These are phyloP conservation scores for Fusarium oligoseptatum DNA, from an alignment of 2,329 filamentous ascomycete species.

Conservation along the genomic window DNA sequence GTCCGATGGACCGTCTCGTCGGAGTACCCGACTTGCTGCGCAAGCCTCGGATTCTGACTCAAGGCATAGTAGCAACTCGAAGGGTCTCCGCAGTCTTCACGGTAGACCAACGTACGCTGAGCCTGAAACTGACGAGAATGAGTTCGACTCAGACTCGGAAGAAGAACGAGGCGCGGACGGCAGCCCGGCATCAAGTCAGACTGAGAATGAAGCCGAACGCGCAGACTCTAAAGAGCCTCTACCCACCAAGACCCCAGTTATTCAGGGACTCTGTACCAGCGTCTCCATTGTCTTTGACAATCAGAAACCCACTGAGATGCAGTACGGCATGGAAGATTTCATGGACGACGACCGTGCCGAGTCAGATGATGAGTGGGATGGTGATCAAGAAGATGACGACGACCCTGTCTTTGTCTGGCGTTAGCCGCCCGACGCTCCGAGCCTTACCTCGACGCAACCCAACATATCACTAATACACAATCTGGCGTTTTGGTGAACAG, in stretches of 20 bases:
- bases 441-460: background rate
- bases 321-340: slow-evolving; percentile 80
- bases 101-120: slow-evolving; percentile 57
- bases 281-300: slow-evolving; percentile 83
- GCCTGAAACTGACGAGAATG: slow-evolving; percentile 61
- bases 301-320: slow-evolving; percentile 76
- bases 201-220: slow-evolving; percentile 18
- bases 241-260: slow-evolving; percentile 54
- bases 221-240: slow-evolving; percentile 9
- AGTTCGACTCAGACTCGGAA: slow-evolving; percentile 49
- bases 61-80: slow-evolving; percentile 35
- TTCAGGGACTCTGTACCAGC: slow-evolving; percentile 78
- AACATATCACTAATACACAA: background rate
- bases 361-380: slow-evolving; percentile 70
- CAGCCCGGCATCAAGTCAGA: slow-evolving; percentile 5
- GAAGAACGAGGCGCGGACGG: slow-evolving; percentile 23
- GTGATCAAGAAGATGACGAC: slow-evolving; percentile 66
- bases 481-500: background rate
- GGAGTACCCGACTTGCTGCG: slow-evolving; percentile 54
- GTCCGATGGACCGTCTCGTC: slow-evolving; percentile 49
- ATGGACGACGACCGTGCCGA: slow-evolving; percentile 69
- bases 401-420: slow-evolving; percentile 49
- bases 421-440: slow-evolving; percentile 9
- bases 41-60: slow-evolving; percentile 44
- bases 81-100: slow-evolving; percentile 31